These are phyloP conservation scores for Ampelomyces quisqualis DNA, from an alignment of 2,329 filamentous ascomycete species.

Conservation along the genomic window DNA sequence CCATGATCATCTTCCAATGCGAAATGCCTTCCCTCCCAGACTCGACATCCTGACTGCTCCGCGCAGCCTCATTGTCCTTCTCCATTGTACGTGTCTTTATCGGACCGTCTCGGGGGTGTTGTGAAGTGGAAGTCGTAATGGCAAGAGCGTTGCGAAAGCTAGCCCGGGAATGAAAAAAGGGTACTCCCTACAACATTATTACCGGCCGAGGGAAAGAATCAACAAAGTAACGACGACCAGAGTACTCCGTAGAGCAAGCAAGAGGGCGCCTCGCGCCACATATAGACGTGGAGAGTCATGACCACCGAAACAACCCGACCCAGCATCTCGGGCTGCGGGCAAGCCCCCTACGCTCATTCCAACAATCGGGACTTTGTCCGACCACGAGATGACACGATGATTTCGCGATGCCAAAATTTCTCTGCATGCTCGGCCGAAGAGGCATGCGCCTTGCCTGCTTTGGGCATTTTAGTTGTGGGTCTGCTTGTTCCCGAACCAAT, in stretches of 20 bases:
- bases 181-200: not conserved
- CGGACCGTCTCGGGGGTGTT: conserved; percentile 2
- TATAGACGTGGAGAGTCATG: conserved; percentile 14
- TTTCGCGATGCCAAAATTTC: conserved; percentile 9
- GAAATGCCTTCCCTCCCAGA: conserved; percentile 38
- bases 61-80: conserved; percentile 16
- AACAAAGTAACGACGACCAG: conserved; percentile 1
- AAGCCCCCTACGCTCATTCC: not conserved
- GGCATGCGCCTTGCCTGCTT: not conserved
- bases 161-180: conserved; percentile 6
- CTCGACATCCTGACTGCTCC: conserved; percentile 31
- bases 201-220: not conserved
- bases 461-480: not conserved
- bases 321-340: not conserved
- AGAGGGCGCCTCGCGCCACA: conserved; percentile 10
- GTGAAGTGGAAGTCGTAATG: not conserved
- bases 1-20: conserved; percentile 40
- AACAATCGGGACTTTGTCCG: conserved; percentile 1
- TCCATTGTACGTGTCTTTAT: conserved; percentile 14
- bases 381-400: conserved; percentile 18
- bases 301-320: not conserved
- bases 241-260: no score
- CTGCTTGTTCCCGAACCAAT: not conserved
- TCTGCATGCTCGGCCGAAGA: conserved; percentile 13
- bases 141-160: not conserved